A percentile compares a stretch with the other conserved stretches of the same genome.
phyloP scores from a whole-genome alignment of 2,329 filamentous ascomycete genomes.

The Aspergillus melleus region DNA sequence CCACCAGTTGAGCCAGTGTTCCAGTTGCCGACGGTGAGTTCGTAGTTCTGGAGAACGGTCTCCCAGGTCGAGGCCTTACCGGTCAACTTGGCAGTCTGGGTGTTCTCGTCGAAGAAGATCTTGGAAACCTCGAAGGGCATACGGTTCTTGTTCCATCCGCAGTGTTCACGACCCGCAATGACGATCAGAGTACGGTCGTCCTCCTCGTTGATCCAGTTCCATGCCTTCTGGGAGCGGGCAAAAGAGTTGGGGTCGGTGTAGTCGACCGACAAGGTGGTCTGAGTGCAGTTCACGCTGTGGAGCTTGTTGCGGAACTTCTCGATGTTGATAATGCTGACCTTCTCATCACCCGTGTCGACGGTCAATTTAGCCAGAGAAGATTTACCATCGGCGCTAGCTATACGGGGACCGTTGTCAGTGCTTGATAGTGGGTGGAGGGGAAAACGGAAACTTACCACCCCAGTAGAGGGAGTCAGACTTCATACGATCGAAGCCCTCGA shows the following conservation, averaged over 20 bases:
- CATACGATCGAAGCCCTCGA: slow-evolving; percentile 14
- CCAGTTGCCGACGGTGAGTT: slow-evolving; percentile 17
- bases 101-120: slow-evolving; percentile 16
- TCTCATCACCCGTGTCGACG: slow-evolving; percentile 16
- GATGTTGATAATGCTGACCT: slow-evolving; percentile 18
- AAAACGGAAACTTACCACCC: slow-evolving; percentile 12
- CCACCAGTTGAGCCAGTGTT: not conserved
- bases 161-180: slow-evolving; percentile 22
- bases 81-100: slow-evolving; percentile 15
- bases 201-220: slow-evolving; percentile 23
- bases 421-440: too few relatives aligned
- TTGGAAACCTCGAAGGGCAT: slow-evolving; percentile 22
- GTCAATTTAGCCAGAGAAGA: slow-evolving; percentile 19
- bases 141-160: slow-evolving; percentile 22
- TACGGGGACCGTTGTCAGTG: not conserved
- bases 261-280: slow-evolving; percentile 15
- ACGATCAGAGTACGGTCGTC: slow-evolving; percentile 19
- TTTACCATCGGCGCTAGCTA: slow-evolving; percentile 17
- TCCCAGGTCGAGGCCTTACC: slow-evolving; percentile 21
- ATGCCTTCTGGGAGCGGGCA: slow-evolving; percentile 14
- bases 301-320: slow-evolving; percentile 17
- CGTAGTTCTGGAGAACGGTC: slow-evolving; percentile 17
- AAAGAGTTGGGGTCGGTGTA: slow-evolving; percentile 15
- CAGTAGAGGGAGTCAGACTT: slow-evolving; percentile 20
- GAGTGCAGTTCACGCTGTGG: slow-evolving; percentile 18